A percentile compares a stretch with the other conserved stretches of the same genome.
These are phyloP conservation scores for Nothophytophthora sp. DNA, from an alignment of 352 stramenopile species.

Conservation along the genomic window DNA sequence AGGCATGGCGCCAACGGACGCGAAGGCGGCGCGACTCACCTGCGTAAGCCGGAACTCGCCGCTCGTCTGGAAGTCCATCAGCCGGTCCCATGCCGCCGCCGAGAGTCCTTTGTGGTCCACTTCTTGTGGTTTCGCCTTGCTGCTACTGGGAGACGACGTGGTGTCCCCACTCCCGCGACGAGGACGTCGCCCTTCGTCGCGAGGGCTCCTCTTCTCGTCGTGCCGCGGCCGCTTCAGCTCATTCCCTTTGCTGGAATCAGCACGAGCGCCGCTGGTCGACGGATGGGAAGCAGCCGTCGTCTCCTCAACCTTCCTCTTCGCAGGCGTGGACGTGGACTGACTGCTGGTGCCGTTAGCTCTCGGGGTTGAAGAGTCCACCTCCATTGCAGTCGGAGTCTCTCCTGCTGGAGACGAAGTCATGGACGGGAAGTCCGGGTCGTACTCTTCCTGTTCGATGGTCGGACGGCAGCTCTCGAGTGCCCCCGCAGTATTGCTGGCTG, in stretches of 20 bases:
- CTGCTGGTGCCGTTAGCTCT: neutral
- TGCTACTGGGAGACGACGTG: constrained; percentile 19
- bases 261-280: no score
- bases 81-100: constrained; percentile 67
- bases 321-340: constrained; percentile 9
- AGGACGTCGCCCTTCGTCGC: constrained; percentile 22
- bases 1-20: constrained; percentile 61
- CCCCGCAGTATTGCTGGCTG: constrained; percentile 9
- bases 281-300: constrained; percentile 2
- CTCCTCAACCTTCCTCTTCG: constrained; percentile 28
- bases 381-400: constrained; percentile 16
- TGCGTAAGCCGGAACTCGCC: constrained; percentile 69
- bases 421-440: constrained; percentile 42
- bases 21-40: constrained; percentile 71
- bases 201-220: constrained; percentile 10
- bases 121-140: constrained; percentile 16
- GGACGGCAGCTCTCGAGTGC: no score
- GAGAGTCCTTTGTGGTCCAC: constrained; percentile 59
- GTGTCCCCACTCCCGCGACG: constrained; percentile 26
- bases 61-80: constrained; percentile 72
- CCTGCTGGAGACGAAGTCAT: constrained; percentile 12
- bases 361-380: constrained; percentile 14
- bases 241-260: constrained; percentile 8
- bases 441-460: constrained; percentile 29
- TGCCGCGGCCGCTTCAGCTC: constrained; percentile 23